Evolutionary conservation across 1,139 yeast genomes (phyloP).

Genomic region (Hansenula lynferdii): DNA sequence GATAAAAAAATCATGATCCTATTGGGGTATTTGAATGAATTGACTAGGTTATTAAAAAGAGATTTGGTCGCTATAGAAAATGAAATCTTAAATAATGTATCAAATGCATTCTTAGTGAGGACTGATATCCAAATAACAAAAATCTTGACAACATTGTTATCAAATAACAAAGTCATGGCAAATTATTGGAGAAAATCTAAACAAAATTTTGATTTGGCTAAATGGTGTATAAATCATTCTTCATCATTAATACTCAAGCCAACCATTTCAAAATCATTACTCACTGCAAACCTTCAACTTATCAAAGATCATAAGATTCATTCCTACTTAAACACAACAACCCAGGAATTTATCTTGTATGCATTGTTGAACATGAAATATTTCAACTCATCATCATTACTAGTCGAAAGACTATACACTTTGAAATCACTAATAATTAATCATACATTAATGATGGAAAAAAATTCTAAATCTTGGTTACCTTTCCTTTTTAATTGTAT

Average conservation of each 20-base stretch:
- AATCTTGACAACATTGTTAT: constrained; percentile 10
- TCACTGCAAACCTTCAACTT: constrained; percentile 28
- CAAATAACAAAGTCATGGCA: constrained; percentile 10
- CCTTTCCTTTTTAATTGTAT: constrained; percentile 39
- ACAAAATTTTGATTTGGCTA: constrained; percentile 5
- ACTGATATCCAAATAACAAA: constrained; percentile 20
- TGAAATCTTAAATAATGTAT: constrained; percentile 3
- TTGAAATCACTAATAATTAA: constrained; percentile 36
- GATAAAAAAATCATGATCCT: constrained; percentile 37
- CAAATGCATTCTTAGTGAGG: constrained; percentile 16
- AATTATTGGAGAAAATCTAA: constrained; percentile 7
- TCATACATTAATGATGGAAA: constrained; percentile 44
- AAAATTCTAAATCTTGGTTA: constrained; percentile 44
- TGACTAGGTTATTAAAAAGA: constrained; percentile 5
- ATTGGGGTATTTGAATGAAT: constrained; percentile 25
- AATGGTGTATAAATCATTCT: constrained; percentile 14
- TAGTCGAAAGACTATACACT: constrained; percentile 43
- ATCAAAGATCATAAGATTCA: constrained; percentile 25
- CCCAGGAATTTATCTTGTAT: constrained; percentile 24
- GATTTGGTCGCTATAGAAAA: constrained; percentile 6
- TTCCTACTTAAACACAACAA: constrained; percentile 5
- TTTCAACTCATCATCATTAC: constrained; percentile 44
- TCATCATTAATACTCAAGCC: constrained; percentile 16
- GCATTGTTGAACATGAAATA: constrained; percentile 35
- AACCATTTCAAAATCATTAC: constrained; percentile 27